Evolutionary conservation across 148 eudicot species (phyloP), one percentile per base, ranked within the genome.

Genomic region (Silene uniflora): DNA sequence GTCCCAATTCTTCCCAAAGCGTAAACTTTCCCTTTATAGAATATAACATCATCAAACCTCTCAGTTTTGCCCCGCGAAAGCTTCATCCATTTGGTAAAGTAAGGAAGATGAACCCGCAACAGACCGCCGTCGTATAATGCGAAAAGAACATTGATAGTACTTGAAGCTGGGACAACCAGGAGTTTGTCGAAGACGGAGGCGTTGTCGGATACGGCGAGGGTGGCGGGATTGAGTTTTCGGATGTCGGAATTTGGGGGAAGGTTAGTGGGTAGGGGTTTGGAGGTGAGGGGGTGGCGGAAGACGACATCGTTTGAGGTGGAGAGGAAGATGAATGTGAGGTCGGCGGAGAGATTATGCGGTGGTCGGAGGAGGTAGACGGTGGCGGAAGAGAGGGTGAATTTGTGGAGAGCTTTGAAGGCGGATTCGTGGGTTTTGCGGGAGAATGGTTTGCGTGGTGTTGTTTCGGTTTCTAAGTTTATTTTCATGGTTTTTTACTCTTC

Each of bases 351-450:
- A n/a, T n/a, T 17, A 44, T n/a, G n/a, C n/a, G n/a, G n/a, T n/a
- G n/a, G n/a, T n/a, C n/a, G n/a, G n/a, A n/a, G n/a, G n/a, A n/a
- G 55, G 71, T 42, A 42, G 71, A 68, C 71, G 54, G 71, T 42
- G 71, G 42, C 25, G 6, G 35, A 6, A 32, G 6, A 0, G 71
- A 42, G 16, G 55, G 19, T 6, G 49, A n/a, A n/a, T n/a, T n/a
- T 10, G 10, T 44, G 47, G 47, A 0, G 47, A 10, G 10, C 6
- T 7, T 44, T 10, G 47, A 44, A 44, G 47, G 10, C 6, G 47
- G 47, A 6, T 7, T 44, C 47, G 6, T 44, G 6, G 47, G n/a
- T n/a, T n/a, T n/a, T n/a, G n/a, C n/a, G n/a, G n/a, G n/a, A n/a
- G n/a, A n/a, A n/a, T n/a, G n/a, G n/a, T n/a, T n/a, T n/a, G n/a